Evolutionary conservation across 148 eudicot genomes (phyloP), one percentile per base, ranked within the genome.

Genomic region (Suaeda aralocaspica): DNA sequence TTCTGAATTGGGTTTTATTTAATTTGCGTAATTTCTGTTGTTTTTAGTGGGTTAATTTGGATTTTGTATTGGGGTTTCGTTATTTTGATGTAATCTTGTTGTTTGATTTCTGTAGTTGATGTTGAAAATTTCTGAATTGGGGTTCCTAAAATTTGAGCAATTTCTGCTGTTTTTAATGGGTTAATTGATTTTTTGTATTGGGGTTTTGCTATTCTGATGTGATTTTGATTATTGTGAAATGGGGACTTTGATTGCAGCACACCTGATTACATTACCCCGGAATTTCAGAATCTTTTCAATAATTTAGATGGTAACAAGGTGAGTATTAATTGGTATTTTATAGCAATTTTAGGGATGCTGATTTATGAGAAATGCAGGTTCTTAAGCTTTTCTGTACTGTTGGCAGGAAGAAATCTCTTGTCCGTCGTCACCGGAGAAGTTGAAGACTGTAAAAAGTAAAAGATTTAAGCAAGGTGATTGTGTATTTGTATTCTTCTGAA

Each of bases 201-300:
- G 13, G 19, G 10, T 42, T 19, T 49, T 67, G 59, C 26, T 50
- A 5, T 34, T 59, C 18, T 45, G 14, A 48, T 16, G 49, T 33
- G 19, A 3, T 45, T 70, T 57, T 50, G 28, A 19, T 44, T 57
- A 51, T 50, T 46, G 49, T 21, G 0, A 3, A 39, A 13, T 55
- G 39, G 31, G 39, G 42, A 73, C 50, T 41, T 71, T 68, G 36
- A 16, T 33, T 81, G 87, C 84, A 93, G 98, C 74, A 90, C 98
- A 24, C 98, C 95, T 34, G 98, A 93, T 73, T 93, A 93, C 72
- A 84, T 88, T 62, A 92, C 98, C 68, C 98, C 98, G 1, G 91
- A 87, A 65, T 80, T 81, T 73, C 88, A 82, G 25, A 79, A 84
- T 50, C 62, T 77, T n/a, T 76, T 82, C 67, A 87, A 22, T 77